Evolutionary conservation across 148 eudicot genomes (phyloP).

Genomic region (Chenopodium formosanum): DNA sequence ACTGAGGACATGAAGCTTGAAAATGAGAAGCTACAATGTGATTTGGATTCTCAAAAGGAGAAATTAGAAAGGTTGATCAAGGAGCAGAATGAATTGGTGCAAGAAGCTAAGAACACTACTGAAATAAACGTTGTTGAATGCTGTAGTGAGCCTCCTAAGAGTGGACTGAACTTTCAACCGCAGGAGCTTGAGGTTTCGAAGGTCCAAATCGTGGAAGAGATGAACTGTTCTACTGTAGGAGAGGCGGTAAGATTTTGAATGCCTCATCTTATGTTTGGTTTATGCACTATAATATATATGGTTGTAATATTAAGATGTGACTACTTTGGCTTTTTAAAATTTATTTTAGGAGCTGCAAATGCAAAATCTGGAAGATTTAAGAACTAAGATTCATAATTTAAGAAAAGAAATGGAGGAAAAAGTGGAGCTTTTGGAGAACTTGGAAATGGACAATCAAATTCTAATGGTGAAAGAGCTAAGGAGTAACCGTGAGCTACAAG

Average conservation of each 20-base stretch:
- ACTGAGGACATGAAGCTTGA: slow-evolving; percentile 22
- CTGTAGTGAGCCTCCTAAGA: slow-evolving; percentile 6
- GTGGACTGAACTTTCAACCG: neutral
- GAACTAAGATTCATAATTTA: slow-evolving; percentile 8
- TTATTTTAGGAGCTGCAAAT: neutral
- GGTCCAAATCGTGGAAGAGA: neutral
- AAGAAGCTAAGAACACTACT: neutral
- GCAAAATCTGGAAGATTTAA: slow-evolving; percentile 17
- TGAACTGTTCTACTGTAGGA: slow-evolving; percentile 14
- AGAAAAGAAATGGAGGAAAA: slow-evolving; percentile 22
- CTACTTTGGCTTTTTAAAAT: neutral
- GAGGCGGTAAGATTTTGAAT: neutral
- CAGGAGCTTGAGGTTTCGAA: neutral
- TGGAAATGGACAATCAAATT: slow-evolving; percentile 27
- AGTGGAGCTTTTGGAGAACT: slow-evolving; percentile 17
- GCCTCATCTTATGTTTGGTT: neutral
- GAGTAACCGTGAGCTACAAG: slow-evolving; percentile 36
- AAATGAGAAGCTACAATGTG: slow-evolving; percentile 20
- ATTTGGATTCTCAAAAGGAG: slow-evolving; percentile 16
- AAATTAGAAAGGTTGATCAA: slow-evolving; percentile 18
- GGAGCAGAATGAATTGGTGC: slow-evolving; percentile 8
- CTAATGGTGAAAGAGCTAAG: slow-evolving; percentile 30
- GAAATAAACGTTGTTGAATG: neutral
- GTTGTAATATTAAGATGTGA: neutral
- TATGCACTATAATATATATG: neutral